Evolutionary conservation across 2,329 filamentous ascomycete genomes (phyloP).

Genomic region (Colletotrichum trifolii): DNA sequence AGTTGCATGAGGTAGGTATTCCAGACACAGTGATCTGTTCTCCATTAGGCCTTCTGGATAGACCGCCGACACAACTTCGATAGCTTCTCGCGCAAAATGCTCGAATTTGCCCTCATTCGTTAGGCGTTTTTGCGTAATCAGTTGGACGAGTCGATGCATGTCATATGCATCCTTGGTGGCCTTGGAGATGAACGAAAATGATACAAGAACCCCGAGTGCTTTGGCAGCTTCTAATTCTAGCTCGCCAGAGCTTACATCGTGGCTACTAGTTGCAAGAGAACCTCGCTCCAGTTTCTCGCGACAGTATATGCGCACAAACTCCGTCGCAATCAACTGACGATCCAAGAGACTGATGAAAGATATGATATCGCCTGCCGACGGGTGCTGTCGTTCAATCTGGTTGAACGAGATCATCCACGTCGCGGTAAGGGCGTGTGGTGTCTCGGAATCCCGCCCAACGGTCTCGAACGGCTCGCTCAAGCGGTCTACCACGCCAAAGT

Average conservation of each 20-base stretch:
- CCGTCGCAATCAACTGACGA: slow-evolving; percentile 48
- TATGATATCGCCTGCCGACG: slow-evolving; percentile 52
- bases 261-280: accelerated
- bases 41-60: accelerated
- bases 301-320: slow-evolving; percentile 43
- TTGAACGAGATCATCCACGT: slow-evolving; percentile 45
- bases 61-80: slow-evolving; percentile 34
- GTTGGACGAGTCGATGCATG: slow-evolving; percentile 50
- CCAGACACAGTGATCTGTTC: not conserved
- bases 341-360: slow-evolving; percentile 58
- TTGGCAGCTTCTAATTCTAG: slow-evolving; percentile 5
- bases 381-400: slow-evolving; percentile 45
- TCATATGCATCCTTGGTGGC: slow-evolving; percentile 36
- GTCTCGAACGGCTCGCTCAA: slow-evolving; percentile 47
- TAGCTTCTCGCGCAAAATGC: slow-evolving; percentile 37
- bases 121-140: slow-evolving; percentile 47
- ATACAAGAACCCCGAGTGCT: slow-evolving; percentile 42
- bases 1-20: not conserved
- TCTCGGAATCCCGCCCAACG: slow-evolving; percentile 42
- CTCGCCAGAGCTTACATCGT: slow-evolving; percentile 18
- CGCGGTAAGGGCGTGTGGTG: slow-evolving; percentile 40
- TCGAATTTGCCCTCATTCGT: not conserved
- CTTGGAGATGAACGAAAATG: slow-evolving; percentile 44
- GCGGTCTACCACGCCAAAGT: slow-evolving; percentile 37
- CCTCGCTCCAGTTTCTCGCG: not conserved